phyloP scores from a whole-genome alignment of 176 grass and related monocot genomes.

The Otatea glauca region DNA sequence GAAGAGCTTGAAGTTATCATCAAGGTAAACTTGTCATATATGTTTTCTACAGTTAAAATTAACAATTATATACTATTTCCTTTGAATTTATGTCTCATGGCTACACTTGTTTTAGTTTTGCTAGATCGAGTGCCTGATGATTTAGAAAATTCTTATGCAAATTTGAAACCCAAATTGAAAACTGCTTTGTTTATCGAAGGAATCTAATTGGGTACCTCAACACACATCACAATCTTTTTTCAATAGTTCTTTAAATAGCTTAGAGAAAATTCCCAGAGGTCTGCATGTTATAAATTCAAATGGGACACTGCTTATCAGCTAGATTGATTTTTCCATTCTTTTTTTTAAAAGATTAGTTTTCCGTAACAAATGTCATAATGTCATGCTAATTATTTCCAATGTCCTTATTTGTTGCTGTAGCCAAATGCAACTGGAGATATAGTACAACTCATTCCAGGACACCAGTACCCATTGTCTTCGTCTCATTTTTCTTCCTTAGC shows the following conservation, averaged over 20 bases:
- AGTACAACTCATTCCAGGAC: neutral
- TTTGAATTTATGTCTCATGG: neutral
- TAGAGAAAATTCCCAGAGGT: conserved; percentile 3
- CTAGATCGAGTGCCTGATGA: conserved; percentile 11
- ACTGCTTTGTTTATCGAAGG: neutral
- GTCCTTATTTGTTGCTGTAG: conserved; percentile 35
- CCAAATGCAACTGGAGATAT: conserved; percentile 15
- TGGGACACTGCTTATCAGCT: no score
- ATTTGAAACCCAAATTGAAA: conserved; percentile 17
- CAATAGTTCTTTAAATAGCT: neutral
- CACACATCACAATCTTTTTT: conserved; percentile 2
- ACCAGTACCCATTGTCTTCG: neutral
- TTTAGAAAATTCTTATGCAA: neutral
- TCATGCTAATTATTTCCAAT: neutral
- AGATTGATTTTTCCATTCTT: no score
- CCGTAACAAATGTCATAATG: neutral
- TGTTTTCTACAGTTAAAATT: neutral
- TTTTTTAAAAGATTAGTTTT: neutral
- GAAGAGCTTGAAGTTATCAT: conserved; percentile 21
- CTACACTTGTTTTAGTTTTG: neutral
- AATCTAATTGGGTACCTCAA: conserved; percentile 4
- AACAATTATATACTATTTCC: conserved; percentile 1
- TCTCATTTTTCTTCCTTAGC: conserved; percentile 14
- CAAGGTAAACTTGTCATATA: conserved; percentile 30
- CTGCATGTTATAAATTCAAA: conserved; percentile 19